A percentile compares a stretch with the other conserved stretches of the same genome.
phyloP scores from a whole-genome alignment of 2,329 filamentous ascomycete genomes.

The Monilinia fructigena region DNA sequence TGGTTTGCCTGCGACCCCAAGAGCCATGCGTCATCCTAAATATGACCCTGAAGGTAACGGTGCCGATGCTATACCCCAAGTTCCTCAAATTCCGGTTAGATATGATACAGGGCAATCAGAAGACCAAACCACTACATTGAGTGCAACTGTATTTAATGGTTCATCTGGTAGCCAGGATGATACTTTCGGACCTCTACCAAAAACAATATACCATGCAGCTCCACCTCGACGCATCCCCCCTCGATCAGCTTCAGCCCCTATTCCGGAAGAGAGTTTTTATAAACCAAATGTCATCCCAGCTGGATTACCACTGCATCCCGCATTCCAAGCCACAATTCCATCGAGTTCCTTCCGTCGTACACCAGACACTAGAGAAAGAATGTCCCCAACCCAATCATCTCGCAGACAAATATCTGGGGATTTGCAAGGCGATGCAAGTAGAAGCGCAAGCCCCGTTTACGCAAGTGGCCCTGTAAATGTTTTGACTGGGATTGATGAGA shows the following conservation, averaged over 20 bases:
- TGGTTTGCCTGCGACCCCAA: slow-evolving; percentile 85
- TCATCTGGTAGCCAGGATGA: slow-evolving; percentile 36
- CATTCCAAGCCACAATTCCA: slow-evolving; percentile 43
- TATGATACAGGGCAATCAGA: slow-evolving; percentile 40
- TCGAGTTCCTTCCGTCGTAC: slow-evolving; percentile 39
- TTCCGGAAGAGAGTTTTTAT: slow-evolving; percentile 47
- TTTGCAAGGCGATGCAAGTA: slow-evolving; percentile 33
- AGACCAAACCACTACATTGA: not conserved
- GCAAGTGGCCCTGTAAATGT: slow-evolving; percentile 28
- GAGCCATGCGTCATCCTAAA: slow-evolving; percentile 81
- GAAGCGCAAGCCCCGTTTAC: slow-evolving; percentile 36
- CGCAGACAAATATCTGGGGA: slow-evolving; percentile 39
- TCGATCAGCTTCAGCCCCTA: slow-evolving; percentile 62
- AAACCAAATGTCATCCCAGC: slow-evolving; percentile 39
- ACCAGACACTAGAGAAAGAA: slow-evolving; percentile 30
- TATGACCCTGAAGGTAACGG: slow-evolving; percentile 59
- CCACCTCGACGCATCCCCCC: slow-evolving; percentile 50
- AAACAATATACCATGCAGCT: slow-evolving; percentile 38
- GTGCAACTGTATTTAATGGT: slow-evolving; percentile 26
- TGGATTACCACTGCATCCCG: slow-evolving; percentile 44
- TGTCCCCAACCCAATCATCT: slow-evolving; percentile 30
- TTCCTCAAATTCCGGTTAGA: slow-evolving; percentile 52
- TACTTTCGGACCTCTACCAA: slow-evolving; percentile 38
- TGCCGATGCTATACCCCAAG: slow-evolving; percentile 56
- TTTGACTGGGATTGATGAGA: slow-evolving; percentile 51